These are phyloP conservation scores for Scalesia atractyloides DNA, from an alignment of 129 eudicot genomes.

Conservation along the genomic window DNA sequence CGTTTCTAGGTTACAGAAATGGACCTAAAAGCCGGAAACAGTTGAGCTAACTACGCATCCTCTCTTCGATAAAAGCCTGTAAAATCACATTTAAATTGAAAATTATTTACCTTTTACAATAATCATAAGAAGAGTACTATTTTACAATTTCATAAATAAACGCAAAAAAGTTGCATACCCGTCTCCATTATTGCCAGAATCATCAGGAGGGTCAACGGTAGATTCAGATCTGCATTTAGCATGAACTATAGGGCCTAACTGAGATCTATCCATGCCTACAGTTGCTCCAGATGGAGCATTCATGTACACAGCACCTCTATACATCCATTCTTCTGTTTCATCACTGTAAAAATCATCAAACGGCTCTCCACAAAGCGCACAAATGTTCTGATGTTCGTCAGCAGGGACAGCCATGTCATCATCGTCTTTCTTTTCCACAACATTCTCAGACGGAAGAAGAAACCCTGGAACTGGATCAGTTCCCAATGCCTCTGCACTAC, in stretches of 20 bases:
- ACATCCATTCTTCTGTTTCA: constrained; percentile 97
- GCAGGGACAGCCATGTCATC: constrained; percentile 95
- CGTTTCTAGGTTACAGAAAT: constrained; percentile 44
- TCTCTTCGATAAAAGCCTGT: constrained; percentile 66
- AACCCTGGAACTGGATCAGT: constrained; percentile 74
- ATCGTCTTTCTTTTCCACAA: constrained; percentile 58
- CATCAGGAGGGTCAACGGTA: constrained; percentile 45
- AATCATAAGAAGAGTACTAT: background rate
- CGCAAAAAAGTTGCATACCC: constrained; percentile 46
- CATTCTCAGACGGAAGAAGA: constrained; percentile 54
- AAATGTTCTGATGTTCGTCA: constrained; percentile 80
- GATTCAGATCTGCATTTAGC: constrained; percentile 87
- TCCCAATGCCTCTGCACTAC: constrained; percentile 81
- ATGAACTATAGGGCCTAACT: constrained; percentile 88
- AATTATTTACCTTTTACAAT: background rate
- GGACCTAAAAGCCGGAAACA: constrained; percentile 30
- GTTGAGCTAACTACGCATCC: constrained; percentile 48
- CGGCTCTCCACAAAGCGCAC: constrained; percentile 91
- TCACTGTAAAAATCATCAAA: constrained; percentile 94
- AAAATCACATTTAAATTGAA: constrained; percentile 11
- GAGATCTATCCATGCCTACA: constrained; percentile 79
- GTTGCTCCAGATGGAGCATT: constrained; percentile 62
- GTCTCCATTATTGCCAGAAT: constrained; percentile 40
- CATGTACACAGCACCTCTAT: constrained; percentile 89
- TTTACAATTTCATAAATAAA: background rate